Evolutionary conservation across 306 rosid genomes (phyloP), one percentile per base, ranked within the genome.

Genomic region (Vachellia collinsii): DNA sequence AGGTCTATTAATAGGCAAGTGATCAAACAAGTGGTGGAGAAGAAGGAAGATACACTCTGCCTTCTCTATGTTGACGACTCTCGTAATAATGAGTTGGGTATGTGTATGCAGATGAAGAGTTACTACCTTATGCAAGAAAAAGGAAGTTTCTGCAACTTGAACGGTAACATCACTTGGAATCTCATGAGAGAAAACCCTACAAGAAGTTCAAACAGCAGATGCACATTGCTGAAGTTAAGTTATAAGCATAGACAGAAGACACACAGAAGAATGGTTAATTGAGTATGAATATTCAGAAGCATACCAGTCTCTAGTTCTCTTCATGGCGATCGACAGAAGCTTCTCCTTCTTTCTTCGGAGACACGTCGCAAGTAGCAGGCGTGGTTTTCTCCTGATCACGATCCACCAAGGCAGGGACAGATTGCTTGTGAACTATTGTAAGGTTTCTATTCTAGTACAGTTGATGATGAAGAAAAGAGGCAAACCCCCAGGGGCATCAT

Each of bases 231-330:
- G 37, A 77, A 87, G 70, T 25, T 25, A 16, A 39, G 61, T 71
- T 38, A 19, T 5, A 51, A 63, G 12, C 38, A 75, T 37, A 56
- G 34, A 29, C 34, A 64, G 46, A 19, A 64, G 61, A 75, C 23
- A 7, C 22, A 58, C 16, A 39, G 43, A 66, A 61, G 25, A 79
- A 25, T 61, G 39, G 70, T 65, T 44, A 62, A 13, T 73, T 63
- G 4, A 41, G 8, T 46, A 20, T 34, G 0, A 63, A 71, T 53
- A 47, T 64, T 36, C 44, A 66, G 20, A 82, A 84, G 64, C 81
- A 69, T 86, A 94, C 99, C 99, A 94, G 67, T 94, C 97, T 86
- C 97, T 93, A 48, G 99, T 93, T 88, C 97, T 89, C 87, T 89
- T 90, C 90, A 91, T 82, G 83, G 97, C 95, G 74, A 94, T 76